Base-by-base conservation (phyloP, 768 basidiomycete genomes). In the Boletus eberwhitei region DNA sequence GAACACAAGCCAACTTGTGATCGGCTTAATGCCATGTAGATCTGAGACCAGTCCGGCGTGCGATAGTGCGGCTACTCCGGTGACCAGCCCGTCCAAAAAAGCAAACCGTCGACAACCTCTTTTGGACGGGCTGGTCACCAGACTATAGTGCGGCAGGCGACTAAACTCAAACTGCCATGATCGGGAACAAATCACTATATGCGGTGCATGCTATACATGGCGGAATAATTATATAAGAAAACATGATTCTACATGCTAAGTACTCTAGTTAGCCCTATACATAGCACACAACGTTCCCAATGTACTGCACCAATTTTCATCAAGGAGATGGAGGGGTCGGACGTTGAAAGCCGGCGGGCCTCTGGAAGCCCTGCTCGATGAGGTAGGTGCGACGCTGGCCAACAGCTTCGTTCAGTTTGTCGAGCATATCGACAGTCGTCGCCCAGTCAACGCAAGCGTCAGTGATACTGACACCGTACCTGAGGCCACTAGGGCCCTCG, bases 391-490 rank as follows among this genome's bases (percentile, higher is more conserved):
- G 69, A 12, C 70, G 71, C 22, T 60, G 62, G 37, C 50, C 57
- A 21, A 71, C 71, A 17, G 70, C 71, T 11, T 78, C 76, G 55
- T 93, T 87, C 47, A 93, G 77, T 53, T 77, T 74, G 65, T 86
- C 79, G 47, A 96, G 81, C 85, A 94, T 89, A 19, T 52, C 60
- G 37, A 91, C 76, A 2, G 93, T 97, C 8, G 78, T 77, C 45
- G 83, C 80, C 91, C 93, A 96, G 69, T 89, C 82, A 44, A 95
- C 86, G 64, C 93, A 97, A 3, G 91, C 94, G 60, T 97, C 93
- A 0, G 93, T 97, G 68, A 96, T 94, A 58, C 85, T 88, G 50
- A 95, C 83, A 50, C 91, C 91, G 53, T 86, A 76, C 71, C 88
- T 91, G 61, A 94, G 79, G 9, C 68, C 80, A 17, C 73, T 60